Evolutionary conservation across 768 basidiomycete genomes (phyloP).

Genomic region (Lactifluus pinguis): DNA sequence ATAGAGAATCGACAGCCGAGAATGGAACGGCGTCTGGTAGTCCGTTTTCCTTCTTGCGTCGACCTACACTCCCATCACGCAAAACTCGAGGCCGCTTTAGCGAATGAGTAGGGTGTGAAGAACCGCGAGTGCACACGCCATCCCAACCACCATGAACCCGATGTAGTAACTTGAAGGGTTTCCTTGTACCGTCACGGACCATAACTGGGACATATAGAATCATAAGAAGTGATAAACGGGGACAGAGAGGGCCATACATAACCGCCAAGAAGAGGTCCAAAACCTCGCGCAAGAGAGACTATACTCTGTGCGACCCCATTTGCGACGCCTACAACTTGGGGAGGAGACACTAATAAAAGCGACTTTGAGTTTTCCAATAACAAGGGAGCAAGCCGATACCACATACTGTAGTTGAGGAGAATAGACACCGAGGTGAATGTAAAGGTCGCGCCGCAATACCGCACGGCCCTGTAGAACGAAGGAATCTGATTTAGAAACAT

Average conservation of each 20-base stretch:
- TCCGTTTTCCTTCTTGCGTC: neutral
- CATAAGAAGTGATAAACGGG: neutral
- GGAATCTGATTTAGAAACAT: neutral
- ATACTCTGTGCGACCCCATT: constrained; percentile 96
- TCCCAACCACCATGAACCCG: constrained; percentile 9
- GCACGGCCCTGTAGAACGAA: constrained; percentile 49
- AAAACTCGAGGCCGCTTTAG: neutral
- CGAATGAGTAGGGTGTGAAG: constrained; percentile 10
- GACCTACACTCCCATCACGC: neutral
- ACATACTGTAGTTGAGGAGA: constrained; percentile 73
- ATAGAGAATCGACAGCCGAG: neutral
- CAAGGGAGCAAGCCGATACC: neutral
- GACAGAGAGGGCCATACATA: constrained; percentile 40
- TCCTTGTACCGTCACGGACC: constrained; percentile 15
- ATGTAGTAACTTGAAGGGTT: constrained; percentile 10
- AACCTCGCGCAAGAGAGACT: constrained; percentile 85
- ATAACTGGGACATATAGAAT: constrained; percentile 6
- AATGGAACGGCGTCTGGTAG: neutral
- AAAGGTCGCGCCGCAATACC: constrained; percentile 85
- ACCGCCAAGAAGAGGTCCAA: constrained; percentile 80
- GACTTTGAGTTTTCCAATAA: neutral
- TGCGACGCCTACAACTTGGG: constrained; percentile 78
- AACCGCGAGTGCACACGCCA: constrained; percentile 6
- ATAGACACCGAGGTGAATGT: constrained; percentile 87
- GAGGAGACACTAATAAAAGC: constrained; percentile 69